A percentile compares a stretch with the other conserved stretches of the same genome.
Conservation (phyloP, 805 yeast genomes). For the Metschnikowia cubensis region DNA sequence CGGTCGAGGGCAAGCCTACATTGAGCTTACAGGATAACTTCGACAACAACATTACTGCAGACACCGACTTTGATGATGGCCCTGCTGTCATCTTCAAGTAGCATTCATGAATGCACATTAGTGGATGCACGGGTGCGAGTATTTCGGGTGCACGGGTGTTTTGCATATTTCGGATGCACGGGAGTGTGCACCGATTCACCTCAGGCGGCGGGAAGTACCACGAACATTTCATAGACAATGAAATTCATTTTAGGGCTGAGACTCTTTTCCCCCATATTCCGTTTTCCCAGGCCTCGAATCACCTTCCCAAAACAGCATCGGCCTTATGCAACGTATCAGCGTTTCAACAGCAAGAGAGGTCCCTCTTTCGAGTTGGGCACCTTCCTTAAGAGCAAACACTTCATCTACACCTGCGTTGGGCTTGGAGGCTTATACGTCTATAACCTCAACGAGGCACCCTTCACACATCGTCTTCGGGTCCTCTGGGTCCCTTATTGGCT, state of each 20-base stretch:
- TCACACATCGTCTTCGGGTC: slow-evolving; percentile 66
- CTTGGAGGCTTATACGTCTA: slow-evolving; percentile 21
- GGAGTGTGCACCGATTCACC: too few species aligned
- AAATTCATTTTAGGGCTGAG: too few species aligned
- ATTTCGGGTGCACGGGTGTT: not conserved
- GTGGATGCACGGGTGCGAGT: not conserved
- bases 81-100: slow-evolving; percentile 20
- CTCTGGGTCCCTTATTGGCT: slow-evolving; percentile 66
- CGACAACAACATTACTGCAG: slow-evolving; percentile 14
- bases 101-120: not conserved
- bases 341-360: slow-evolving; percentile 13
- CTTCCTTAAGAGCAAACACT: slow-evolving; percentile 22
- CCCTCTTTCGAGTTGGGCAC: slow-evolving; percentile 8
- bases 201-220: too few species aligned
- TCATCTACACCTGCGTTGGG: slow-evolving; percentile 30
- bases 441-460: slow-evolving; percentile 75
- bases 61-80: slow-evolving; percentile 12
- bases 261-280: not conserved
- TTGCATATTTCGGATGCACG: too few species aligned
- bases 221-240: too few species aligned
- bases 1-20: not conserved
- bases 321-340: slow-evolving; percentile 18
- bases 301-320: not conserved
- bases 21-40: slow-evolving; percentile 21
- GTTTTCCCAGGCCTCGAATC: not conserved